Base-by-base conservation (phyloP, 2,329 filamentous ascomycete genomes). In the Microcera coccophila region DNA sequence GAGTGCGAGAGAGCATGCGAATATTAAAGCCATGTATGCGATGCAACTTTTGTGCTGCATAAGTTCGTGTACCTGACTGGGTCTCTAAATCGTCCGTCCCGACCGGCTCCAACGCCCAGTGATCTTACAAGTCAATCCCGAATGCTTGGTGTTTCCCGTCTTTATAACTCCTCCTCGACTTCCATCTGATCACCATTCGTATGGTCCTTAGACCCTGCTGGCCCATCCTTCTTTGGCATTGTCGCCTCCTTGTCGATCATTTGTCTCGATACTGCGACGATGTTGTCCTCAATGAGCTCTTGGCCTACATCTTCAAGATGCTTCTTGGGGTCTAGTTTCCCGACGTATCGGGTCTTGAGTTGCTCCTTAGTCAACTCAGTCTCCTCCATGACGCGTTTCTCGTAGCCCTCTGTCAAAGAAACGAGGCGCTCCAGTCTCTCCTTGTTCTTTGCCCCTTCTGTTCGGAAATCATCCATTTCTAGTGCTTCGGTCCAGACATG, bases 241-340 rank as follows among this genome's bases (percentile, higher is more conserved):
- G 90, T 93, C 3, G 93, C 93, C 68, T 98, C 93, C 73, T 97
- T 97, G 73, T 97, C 93, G 61, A 98, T 97, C 91, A 98, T 96
- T 69, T 97, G 93, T 65, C 91, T 79, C 53, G 90, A 94, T n/a
- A 98, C 90, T 3, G 90, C 88, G 11, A 98, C 93, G 53, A 98
- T 98, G 70, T 98, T 98, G 78, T 98, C 93, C 72, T 98, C 94
- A 60, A 98, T 97, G 53, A 97, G 79, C 65, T 94, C 84, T 70
- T 96, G 90, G 42, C 93, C 93, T 36, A 98, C 88, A 58, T 95
- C 90, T 69, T 96, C 90, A 63, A 98, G 79, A 67, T 98, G 94
- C 77, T 98, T 98, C 85, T 98, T 98, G 44, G 93, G 93, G 62
- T 98, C 93, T 44, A 97, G 83, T 74, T 98, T 98, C 69, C 93